phyloP scores from a whole-genome alignment of 345 rosid genomes.

The Turnera subulata region DNA sequence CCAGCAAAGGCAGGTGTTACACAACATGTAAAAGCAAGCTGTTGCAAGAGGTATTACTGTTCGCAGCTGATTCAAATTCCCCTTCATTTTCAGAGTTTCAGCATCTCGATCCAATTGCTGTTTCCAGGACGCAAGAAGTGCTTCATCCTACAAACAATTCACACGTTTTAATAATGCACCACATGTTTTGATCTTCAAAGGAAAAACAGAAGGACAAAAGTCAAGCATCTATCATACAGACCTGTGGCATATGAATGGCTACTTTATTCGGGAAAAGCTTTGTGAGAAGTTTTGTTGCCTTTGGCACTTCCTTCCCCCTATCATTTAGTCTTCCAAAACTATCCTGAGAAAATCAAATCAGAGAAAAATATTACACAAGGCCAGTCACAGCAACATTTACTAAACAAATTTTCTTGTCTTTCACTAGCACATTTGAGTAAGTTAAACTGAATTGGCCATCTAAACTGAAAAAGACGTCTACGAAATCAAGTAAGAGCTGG shows the following conservation, averaged over 20 bases:
- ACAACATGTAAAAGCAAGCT: background rate
- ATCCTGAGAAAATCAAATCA: constrained; percentile 48
- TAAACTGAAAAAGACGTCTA: too few species aligned
- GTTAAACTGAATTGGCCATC: too few species aligned
- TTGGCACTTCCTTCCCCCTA: constrained; percentile 72
- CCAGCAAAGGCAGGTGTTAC: too few species aligned
- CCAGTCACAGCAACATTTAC: too few species aligned
- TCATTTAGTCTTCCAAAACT: constrained; percentile 72
- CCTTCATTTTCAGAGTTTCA: constrained; percentile 76
- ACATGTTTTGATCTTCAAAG: background rate
- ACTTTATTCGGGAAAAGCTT: constrained; percentile 91
- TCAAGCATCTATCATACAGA: constrained; percentile 19
- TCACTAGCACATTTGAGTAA: background rate
- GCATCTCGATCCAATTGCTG: constrained; percentile 77
- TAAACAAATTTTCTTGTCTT: background rate
- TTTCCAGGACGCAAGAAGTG: constrained; percentile 67
- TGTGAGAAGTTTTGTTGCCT: constrained; percentile 56
- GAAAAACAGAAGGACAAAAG: background rate
- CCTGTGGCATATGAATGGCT: constrained; percentile 87
- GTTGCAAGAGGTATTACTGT: constrained; percentile 41
- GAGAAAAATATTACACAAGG: constrained; percentile 15
- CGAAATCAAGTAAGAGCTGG: too few species aligned
- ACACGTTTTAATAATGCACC: constrained; percentile 11
- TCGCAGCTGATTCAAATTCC: constrained; percentile 60
- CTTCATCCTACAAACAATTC: constrained; percentile 60